Evolutionary conservation across 2,329 filamentous ascomycete genomes (phyloP).

Genomic region (Fusarium sp.): DNA sequence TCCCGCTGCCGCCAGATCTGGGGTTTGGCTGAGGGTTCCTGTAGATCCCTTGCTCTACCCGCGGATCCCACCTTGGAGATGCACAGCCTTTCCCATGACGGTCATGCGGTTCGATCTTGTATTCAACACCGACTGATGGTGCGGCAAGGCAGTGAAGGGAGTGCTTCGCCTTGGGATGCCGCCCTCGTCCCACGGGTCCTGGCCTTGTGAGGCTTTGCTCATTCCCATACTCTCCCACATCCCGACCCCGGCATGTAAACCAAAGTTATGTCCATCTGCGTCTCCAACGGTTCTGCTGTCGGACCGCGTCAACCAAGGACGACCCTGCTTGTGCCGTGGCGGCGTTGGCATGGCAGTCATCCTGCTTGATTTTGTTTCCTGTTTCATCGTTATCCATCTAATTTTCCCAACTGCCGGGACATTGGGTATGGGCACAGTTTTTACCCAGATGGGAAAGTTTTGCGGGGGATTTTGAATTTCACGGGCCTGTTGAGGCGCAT

Average conservation of each 20-base stretch:
- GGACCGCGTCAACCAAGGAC: slow-evolving; percentile 17
- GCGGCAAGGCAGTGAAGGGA: slow-evolving; percentile 2
- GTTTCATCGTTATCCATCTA: slow-evolving; percentile 39
- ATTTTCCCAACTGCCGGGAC: slow-evolving; percentile 40
- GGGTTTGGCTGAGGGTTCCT: slow-evolving; percentile 42
- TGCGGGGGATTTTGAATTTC: slow-evolving; percentile 27
- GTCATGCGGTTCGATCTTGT: slow-evolving; percentile 4
- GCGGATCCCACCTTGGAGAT: not conserved
- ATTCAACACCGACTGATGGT: not conserved
- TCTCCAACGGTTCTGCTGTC: slow-evolving; percentile 6
- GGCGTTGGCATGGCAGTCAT: slow-evolving; percentile 15
- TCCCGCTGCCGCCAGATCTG: slow-evolving; percentile 38
- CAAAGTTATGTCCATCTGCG: not conserved
- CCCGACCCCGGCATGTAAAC: slow-evolving; percentile 6
- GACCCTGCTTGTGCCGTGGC: slow-evolving; percentile 8
- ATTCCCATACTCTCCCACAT: not conserved
- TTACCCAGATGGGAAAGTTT: slow-evolving; percentile 30
- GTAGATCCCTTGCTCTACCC: slow-evolving; percentile 30
- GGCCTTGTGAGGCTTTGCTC: slow-evolving; percentile 7
- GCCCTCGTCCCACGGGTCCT: too few relatives aligned
- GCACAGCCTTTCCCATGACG: slow-evolving; percentile 11
- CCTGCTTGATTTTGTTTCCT: slow-evolving; percentile 32
- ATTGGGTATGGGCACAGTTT: slow-evolving; percentile 18
- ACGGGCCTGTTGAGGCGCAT: slow-evolving; percentile 13
- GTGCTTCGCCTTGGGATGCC: slow-evolving; percentile 19